Conservation (phyloP, 2,329 filamentous ascomycete genomes). For the Saccharata proteae region DNA sequence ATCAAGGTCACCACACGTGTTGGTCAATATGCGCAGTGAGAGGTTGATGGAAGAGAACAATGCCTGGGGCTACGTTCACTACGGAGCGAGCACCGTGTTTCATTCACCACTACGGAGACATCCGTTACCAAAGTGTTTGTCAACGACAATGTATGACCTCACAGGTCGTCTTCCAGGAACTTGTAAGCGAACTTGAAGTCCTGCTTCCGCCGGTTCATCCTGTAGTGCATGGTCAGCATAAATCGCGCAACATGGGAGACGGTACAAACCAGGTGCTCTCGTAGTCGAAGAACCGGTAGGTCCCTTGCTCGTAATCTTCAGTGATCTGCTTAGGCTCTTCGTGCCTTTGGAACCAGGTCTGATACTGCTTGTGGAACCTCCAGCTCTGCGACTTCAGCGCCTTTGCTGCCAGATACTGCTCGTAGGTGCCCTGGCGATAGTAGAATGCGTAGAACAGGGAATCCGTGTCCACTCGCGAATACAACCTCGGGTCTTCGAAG, state of each 20-base stretch:
- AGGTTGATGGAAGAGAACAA: too few species aligned
- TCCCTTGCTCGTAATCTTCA: constrained; percentile 96
- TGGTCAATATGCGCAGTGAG: too few species aligned
- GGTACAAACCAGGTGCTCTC: constrained; percentile 81
- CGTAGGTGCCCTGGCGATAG: constrained; percentile 91
- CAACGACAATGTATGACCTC: constrained; percentile 10
- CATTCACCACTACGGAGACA: background rate
- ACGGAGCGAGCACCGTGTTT: background rate
- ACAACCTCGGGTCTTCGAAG: constrained; percentile 82
- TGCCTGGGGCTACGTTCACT: background rate
- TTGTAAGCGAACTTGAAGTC: constrained; percentile 99
- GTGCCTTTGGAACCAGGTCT: constrained; percentile 95
- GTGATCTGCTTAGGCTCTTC: constrained; percentile 98
- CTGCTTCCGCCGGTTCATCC: constrained; percentile 97
- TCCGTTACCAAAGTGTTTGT: background rate
- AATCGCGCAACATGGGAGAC: background rate
- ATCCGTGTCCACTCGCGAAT: constrained; percentile 82
- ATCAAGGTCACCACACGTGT: too few species aligned
- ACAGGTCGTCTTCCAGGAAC: constrained; percentile 89
- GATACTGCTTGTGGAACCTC: constrained; percentile 99
- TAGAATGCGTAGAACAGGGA: constrained; percentile 98
- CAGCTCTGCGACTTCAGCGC: constrained; percentile 97
- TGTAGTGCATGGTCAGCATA: constrained; percentile 30
- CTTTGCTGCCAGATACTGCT: constrained; percentile 91
- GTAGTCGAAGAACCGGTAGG: constrained; percentile 98